Conservation (phyloP, 495 filamentous ascomycete species). For the Aspergillus steynii region DNA sequence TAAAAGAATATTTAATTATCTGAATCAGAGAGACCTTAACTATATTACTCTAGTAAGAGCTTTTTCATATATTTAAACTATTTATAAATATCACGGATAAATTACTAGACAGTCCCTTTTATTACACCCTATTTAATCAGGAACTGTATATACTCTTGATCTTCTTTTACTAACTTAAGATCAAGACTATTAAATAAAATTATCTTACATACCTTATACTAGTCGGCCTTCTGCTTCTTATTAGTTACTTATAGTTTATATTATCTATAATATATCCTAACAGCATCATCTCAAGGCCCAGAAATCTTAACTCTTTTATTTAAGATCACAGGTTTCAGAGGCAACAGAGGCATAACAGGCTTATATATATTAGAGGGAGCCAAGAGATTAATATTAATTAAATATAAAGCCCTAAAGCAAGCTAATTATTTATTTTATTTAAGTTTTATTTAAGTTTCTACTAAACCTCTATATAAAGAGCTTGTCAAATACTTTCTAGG, state of each 20-base stretch:
- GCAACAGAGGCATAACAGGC: not conserved
- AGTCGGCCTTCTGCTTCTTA: constrained; percentile 9
- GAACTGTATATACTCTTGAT: constrained; percentile 8
- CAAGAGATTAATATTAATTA: constrained; percentile 2
- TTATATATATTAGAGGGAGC: not conserved
- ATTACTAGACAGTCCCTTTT: constrained; percentile 1
- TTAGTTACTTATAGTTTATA: constrained; percentile 12
- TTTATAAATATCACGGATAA: not conserved
- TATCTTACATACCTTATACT: constrained; percentile 11
- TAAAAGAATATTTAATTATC: not conserved
- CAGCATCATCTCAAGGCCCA: constrained; percentile 1
- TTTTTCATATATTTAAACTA: constrained; percentile 5
- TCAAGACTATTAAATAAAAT: constrained; percentile 10
- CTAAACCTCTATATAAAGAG: not conserved
- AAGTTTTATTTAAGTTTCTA: not conserved
- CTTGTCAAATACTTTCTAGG: too few species aligned
- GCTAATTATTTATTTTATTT: constrained; percentile 3
- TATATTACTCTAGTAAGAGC: not conserved
- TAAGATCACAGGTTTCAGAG: not conserved
- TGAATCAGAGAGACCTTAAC: not conserved
- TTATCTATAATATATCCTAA: constrained; percentile 5
- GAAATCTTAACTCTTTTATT: not conserved
- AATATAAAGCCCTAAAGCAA: not conserved
- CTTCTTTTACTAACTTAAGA: constrained; percentile 7
- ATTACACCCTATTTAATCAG: constrained; percentile 3